Conservation (phyloP, 179 eudicot genomes). For the Pouteria campechiana region DNA sequence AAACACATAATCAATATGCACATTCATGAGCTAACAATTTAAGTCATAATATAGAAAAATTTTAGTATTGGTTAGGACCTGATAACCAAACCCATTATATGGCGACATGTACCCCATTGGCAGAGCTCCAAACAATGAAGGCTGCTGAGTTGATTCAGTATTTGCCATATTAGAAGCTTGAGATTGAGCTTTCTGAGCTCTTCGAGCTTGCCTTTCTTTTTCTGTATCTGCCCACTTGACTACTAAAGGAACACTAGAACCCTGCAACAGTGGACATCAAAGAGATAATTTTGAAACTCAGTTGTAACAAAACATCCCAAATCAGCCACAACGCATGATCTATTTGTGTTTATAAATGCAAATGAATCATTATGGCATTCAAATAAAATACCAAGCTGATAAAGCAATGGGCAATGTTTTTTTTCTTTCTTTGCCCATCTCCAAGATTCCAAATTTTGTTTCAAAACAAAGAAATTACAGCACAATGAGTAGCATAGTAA, state of each 20-base stretch:
- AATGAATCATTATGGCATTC: too few relatives aligned
- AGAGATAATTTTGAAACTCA: too few relatives aligned
- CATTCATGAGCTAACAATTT: not conserved
- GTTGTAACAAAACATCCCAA: too few relatives aligned
- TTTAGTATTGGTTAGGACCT: slow-evolving; percentile 23
- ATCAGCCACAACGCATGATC: too few relatives aligned
- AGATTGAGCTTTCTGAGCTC: slow-evolving; percentile 73
- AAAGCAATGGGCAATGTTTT: too few relatives aligned
- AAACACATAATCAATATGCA: not conserved
- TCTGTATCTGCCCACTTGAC: slow-evolving; percentile 99
- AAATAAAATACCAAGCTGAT: too few relatives aligned
- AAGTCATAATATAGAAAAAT: not conserved
- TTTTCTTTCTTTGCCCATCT: too few relatives aligned
- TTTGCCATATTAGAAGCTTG: slow-evolving; percentile 41
- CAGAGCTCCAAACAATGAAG: slow-evolving; percentile 65
- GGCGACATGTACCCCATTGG: slow-evolving; percentile 75
- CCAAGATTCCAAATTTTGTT: too few relatives aligned
- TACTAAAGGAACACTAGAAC: slow-evolving; percentile 83
- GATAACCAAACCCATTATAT: slow-evolving; percentile 83
- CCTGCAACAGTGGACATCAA: slow-evolving; percentile 26
- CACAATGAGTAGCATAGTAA: too few relatives aligned
- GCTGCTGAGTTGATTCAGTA: slow-evolving; percentile 45
- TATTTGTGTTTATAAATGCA: too few relatives aligned
- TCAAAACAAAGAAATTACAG: too few relatives aligned
- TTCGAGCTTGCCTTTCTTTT: slow-evolving; percentile 87